These are phyloP conservation scores for Rhizopogon salebrosus DNA, from an alignment of 768 basidiomycete genomes.

Conservation along the genomic window DNA sequence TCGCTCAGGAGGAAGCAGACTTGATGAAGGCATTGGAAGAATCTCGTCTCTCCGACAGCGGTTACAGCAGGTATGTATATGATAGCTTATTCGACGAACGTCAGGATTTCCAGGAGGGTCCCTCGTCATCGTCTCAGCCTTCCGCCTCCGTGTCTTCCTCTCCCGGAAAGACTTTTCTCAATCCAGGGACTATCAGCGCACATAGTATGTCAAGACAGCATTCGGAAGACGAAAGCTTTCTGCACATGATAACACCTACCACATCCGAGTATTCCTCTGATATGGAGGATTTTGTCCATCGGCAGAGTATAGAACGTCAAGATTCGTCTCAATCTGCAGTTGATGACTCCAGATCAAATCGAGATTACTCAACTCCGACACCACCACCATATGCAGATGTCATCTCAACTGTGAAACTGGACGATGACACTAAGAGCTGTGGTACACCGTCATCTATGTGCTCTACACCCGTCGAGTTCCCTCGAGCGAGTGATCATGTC, in stretches of 20 bases:
- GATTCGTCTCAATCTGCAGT: slow-evolving; percentile 1
- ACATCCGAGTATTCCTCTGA: slow-evolving; percentile 11
- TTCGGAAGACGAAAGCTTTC: slow-evolving; percentile 26
- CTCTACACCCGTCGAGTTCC: slow-evolving; percentile 9
- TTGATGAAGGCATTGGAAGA: slow-evolving; percentile 58
- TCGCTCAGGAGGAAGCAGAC: slow-evolving; percentile 55
- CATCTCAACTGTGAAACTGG: slow-evolving; percentile 17
- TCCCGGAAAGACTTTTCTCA: slow-evolving; percentile 9
- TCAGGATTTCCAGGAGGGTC: slow-evolving; percentile 3
- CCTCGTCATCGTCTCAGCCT: slow-evolving; percentile 5
- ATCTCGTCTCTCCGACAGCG: slow-evolving; percentile 31
- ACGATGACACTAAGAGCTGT: background rate
- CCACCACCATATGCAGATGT: slow-evolving; percentile 21
- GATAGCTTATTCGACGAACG: background rate
- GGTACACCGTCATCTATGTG: slow-evolving; percentile 3
- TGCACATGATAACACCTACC: slow-evolving; percentile 24
- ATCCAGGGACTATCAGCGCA: slow-evolving; percentile 7
- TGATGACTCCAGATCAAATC: slow-evolving; percentile 1
- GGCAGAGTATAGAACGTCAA: slow-evolving; percentile 15
- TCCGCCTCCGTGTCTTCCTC: slow-evolving; percentile 12
- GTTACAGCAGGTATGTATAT: slow-evolving; percentile 2
- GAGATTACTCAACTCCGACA: slow-evolving; percentile 7
- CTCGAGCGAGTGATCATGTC: background rate
- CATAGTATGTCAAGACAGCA: background rate
- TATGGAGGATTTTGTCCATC: slow-evolving; percentile 23